phyloP scores from a whole-genome alignment of 2,329 filamentous ascomycete species.

The Diaporthe vexans region DNA sequence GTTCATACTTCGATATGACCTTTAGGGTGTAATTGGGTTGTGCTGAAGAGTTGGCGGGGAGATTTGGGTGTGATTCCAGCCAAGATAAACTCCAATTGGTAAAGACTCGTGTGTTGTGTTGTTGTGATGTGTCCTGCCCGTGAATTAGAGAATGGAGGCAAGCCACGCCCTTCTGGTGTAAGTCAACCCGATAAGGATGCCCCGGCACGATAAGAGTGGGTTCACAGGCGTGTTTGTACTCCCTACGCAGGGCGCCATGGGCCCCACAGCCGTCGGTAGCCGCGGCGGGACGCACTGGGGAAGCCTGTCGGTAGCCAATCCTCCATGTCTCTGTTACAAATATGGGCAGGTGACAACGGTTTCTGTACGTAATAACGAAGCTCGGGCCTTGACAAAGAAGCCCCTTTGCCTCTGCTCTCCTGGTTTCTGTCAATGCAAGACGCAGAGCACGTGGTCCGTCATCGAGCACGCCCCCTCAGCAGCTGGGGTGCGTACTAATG shows the following conservation, averaged over 20 bases:
- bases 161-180: slow-evolving; percentile 20
- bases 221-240: neutral
- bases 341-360: slow-evolving; percentile 34
- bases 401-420: neutral
- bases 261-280: slow-evolving; percentile 40
- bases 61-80: neutral
- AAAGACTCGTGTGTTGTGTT: neutral
- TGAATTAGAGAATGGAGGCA: slow-evolving; percentile 15
- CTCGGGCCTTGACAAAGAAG: slow-evolving; percentile 19
- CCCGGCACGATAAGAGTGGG: slow-evolving; percentile 36
- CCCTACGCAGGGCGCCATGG: neutral
- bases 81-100: neutral
- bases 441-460: neutral
- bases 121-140: slow-evolving; percentile 5
- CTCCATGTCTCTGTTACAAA: neutral
- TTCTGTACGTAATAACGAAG: slow-evolving; percentile 37
- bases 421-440: slow-evolving; percentile 4
- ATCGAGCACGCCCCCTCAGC: neutral
- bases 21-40: neutral
- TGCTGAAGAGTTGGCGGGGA: neutral
- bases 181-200: slow-evolving; percentile 17
- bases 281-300: slow-evolving; percentile 5
- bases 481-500: neutral
- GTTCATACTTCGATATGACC: slow-evolving; percentile 27
- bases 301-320: neutral